These are phyloP conservation scores for Colletotrichum filicis DNA, from an alignment of 2,329 filamentous ascomycete species.

Conservation along the genomic window DNA sequence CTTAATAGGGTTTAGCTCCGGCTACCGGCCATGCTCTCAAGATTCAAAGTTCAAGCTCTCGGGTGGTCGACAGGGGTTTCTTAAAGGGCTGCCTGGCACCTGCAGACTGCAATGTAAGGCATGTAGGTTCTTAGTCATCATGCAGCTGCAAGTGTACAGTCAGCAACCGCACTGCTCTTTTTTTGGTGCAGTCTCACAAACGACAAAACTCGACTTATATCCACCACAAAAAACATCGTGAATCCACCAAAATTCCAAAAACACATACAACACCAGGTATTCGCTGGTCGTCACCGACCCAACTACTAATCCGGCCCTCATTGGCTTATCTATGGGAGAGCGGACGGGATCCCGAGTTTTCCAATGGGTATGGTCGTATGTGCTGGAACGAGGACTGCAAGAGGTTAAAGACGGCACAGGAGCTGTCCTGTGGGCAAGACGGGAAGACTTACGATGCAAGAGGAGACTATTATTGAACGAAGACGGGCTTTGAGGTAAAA, in stretches of 20 bases:
- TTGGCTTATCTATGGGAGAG: neutral
- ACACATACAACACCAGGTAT: neutral
- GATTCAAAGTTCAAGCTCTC: neutral
- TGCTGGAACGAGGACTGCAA: fast-evolving
- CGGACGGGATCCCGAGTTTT: neutral
- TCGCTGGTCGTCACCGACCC: neutral
- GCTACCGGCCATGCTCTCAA: neutral
- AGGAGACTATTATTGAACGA: fast-evolving
- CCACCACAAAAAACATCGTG: neutral
- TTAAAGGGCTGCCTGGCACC: neutral
- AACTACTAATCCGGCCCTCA: neutral
- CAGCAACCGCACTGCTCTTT: neutral
- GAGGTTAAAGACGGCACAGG: neutral
- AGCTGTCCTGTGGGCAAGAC: too few species aligned
- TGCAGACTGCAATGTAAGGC: neutral
- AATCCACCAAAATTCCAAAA: neutral
- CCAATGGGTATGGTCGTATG: neutral
- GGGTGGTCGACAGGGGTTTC: neutral
- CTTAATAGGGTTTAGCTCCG: neutral
- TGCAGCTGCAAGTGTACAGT: neutral
- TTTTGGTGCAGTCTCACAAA: neutral
- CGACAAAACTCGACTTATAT: neutral
- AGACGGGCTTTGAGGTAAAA: fast-evolving
- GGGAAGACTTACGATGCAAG: neutral
- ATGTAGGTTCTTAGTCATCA: neutral